Evolutionary conservation across 2,329 filamentous ascomycete species (phyloP).

Genomic region (Reticulascus tulasneorum): DNA sequence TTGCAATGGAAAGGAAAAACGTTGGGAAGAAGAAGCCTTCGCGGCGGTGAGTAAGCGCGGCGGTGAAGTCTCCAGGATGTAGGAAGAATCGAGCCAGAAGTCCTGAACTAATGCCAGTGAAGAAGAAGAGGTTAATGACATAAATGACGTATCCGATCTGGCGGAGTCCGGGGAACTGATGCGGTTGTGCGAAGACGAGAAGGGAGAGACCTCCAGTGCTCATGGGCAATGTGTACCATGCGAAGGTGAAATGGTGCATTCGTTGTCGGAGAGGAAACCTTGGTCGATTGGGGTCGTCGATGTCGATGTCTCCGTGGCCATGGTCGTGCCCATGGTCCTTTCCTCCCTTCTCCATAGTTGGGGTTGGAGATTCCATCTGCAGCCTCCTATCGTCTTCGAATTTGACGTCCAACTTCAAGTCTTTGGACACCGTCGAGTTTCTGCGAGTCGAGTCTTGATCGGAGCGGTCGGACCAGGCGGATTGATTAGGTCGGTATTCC

Average conservation of each 20-base stretch:
- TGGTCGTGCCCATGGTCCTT: not conserved
- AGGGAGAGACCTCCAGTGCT: slow-evolving; percentile 67
- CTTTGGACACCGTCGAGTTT: slow-evolving; percentile 11
- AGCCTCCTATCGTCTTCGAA: slow-evolving; percentile 10
- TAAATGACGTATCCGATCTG: slow-evolving; percentile 66
- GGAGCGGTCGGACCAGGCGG: slow-evolving; percentile 12
- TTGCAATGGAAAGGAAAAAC: slow-evolving; percentile 65
- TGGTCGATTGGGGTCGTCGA: slow-evolving; percentile 22
- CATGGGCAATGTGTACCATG: slow-evolving; percentile 74
- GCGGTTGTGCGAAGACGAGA: slow-evolving; percentile 59
- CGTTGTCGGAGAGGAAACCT: slow-evolving; percentile 39
- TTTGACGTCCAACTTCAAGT: slow-evolving; percentile 8
- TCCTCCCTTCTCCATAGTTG: slow-evolving; percentile 11
- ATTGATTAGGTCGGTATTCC: not conserved
- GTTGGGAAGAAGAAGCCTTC: slow-evolving; percentile 72
- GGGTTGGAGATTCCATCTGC: slow-evolving; percentile 9
- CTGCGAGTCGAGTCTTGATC: slow-evolving; percentile 12
- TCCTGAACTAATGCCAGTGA: slow-evolving; percentile 47
- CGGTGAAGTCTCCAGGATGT: slow-evolving; percentile 47
- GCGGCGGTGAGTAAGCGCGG: slow-evolving; percentile 58
- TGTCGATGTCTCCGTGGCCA: slow-evolving; percentile 12
- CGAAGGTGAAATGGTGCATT: slow-evolving; percentile 61
- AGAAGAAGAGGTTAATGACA: slow-evolving; percentile 63
- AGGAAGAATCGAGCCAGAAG: slow-evolving; percentile 60
- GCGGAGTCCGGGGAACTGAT: slow-evolving; percentile 58